Base-by-base conservation (phyloP, 1,284 basidiomycete species). In the Ganoderma sinense region DNA sequence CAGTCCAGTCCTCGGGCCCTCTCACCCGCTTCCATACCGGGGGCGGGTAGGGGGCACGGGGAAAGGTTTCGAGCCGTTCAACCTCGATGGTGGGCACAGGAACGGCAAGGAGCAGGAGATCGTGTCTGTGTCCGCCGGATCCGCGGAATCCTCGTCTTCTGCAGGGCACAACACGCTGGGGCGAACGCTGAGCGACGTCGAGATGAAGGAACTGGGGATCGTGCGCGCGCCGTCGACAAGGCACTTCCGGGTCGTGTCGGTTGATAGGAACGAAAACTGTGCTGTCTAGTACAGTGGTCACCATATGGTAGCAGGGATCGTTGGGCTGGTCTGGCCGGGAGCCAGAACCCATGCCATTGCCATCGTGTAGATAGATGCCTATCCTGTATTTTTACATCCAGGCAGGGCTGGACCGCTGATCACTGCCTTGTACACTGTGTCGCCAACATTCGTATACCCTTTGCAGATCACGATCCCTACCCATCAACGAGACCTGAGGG, bases 141-240 rank as follows among this genome's bases (percentile, higher is more conserved):
- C 45, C 59, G 63, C 41, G 62, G 68, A 71, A 71, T 74, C 53
- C 62, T 64, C 23, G 73, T 74, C 53, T 61, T 62, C 20, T 64
- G 59, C 20, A 18, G 31, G 36, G 39, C 59, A 58, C 20, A 69
- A 73, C 62, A 60, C 40, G 26, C 71, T 11, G 45, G 45, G 45
- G n/a, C 20, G 20, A 6, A 48, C 20, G 23, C 72, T 86, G 62
- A 81, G 79, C 33, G 79, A 81, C 29, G 70, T 82, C 2, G 84
- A 85, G 78, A 82, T 85, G 82, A 77, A 75, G 51, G 79, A 83
- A 73, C 75, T 85, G 65, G 74, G 85, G 45, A 73, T 76, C 36
- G 79, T 86, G 78, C 78, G 80, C 41, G 77, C 77, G 16, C 74
- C 78, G 66, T 66, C 63, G 64, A 69, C 68, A 39, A 62, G 68